These are phyloP conservation scores for Aristolochia contorta DNA, from an alignment of 164 flowering plant genomes.

Conservation along the genomic window DNA sequence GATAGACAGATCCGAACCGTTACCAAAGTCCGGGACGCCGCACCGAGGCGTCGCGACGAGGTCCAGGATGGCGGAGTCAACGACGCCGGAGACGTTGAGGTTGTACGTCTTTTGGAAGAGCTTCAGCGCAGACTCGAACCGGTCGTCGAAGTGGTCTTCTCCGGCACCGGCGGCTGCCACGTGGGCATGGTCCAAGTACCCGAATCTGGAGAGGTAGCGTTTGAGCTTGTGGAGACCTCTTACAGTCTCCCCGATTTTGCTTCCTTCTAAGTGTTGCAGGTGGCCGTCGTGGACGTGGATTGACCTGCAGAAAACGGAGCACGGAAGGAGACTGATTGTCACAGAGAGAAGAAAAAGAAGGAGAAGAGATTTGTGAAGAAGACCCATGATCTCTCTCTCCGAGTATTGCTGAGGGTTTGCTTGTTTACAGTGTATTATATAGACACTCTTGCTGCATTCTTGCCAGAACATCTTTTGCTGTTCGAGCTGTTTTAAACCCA, in stretches of 20 bases:
- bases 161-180: constrained; percentile 9
- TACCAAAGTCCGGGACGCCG: constrained; percentile 39
- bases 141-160: constrained; percentile 35
- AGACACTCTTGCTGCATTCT: no score
- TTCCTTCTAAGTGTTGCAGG: constrained; percentile 30
- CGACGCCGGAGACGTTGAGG: constrained; percentile 38
- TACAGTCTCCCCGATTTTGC: constrained; percentile 29
- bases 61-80: constrained; percentile 40
- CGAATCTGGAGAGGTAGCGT: constrained; percentile 43
- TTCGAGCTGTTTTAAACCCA: no score
- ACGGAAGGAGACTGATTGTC: not conserved
- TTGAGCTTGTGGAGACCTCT: constrained; percentile 36
- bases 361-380: no score
- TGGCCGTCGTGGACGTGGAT: not conserved
- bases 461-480: no score
- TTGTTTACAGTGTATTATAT: no score
- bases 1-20: constrained; percentile 25
- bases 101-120: constrained; percentile 38
- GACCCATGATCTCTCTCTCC: no score
- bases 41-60: constrained; percentile 45
- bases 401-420: no score
- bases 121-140: constrained; percentile 35
- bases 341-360: no score
- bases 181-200: constrained; percentile 24
- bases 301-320: no score